Evolutionary conservation across 2,329 filamentous ascomycete genomes (phyloP), one percentile per base, ranked within the genome.

Genomic region (Colletotrichum sp.): DNA sequence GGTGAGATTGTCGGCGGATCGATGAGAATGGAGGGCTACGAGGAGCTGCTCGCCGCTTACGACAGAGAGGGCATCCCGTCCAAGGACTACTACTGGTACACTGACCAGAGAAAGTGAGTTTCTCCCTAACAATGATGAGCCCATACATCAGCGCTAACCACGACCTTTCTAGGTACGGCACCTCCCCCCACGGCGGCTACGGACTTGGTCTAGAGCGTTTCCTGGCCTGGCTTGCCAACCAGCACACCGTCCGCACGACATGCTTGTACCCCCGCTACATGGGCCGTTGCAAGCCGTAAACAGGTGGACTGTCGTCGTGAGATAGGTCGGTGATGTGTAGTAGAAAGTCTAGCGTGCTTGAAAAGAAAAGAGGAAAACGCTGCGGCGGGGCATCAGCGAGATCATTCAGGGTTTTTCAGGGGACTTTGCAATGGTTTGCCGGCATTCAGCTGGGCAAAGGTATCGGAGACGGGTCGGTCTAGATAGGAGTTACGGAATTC

Each of bases 81-180:
- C 25, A 91, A 91, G 80, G 93, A 94, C 61, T 98, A 98, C 88
- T 98, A 97, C 90, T 99, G 97, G 97, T 99, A 98, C 88, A 97
- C 96, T 36, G 97, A 98, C 87, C 96, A 98, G 91, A 91, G 96
- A 83, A 98, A 97, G 95, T 96, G 87, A 89, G 93, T 92, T 27
- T 27, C 4, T 15, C 28, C n/a, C 67, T 61, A 69, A 22, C 30
- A 25, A 60, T 16, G 18, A 30, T 25, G 10, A 3, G 77, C 69
- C 30, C 22, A 64, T 6, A 32, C 55, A 30, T 12, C n/a, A 52
- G 43, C 58, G 55, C 64, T 73, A n/a, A 74, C 60, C 6, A 32
- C 22, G 30, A 13, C 43, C 10, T 52, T 48, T 69, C 56, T 78
- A 95, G 94, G 86, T 98, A 98, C 83, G 97, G 97, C 71, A 96